phyloP scores from a whole-genome alignment of 208 protist species.

The Trypanosoma boissoni region DNA sequence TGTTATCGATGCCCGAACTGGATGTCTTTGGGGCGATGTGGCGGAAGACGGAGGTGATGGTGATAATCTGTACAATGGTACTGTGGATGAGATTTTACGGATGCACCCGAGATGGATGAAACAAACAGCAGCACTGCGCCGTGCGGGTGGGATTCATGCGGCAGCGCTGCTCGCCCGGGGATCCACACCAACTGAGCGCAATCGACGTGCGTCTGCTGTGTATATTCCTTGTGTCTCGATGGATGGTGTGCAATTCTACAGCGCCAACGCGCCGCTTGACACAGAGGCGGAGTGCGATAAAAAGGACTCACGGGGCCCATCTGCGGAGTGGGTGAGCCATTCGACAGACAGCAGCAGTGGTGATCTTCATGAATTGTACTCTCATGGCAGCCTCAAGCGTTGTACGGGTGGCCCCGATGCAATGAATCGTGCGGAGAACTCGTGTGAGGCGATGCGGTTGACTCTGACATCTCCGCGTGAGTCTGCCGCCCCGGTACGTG shows the following conservation, averaged over 20 bases:
- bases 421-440: too few species aligned
- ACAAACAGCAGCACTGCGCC: conserved; percentile 29
- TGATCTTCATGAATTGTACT: too few species aligned
- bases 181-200: conserved; percentile 12
- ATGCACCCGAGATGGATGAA: conserved; percentile 8
- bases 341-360: too few species aligned
- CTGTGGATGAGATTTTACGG: conserved; percentile 3
- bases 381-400: too few species aligned
- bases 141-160: conserved; percentile 18
- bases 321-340: too few species aligned
- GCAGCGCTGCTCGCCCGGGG: conserved; percentile 12
- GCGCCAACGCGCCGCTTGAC: conserved; percentile 31
- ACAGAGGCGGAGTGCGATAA: too few species aligned
- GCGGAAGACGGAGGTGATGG: conserved; percentile 2
- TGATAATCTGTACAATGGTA: neutral
- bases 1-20: conserved; percentile 36
- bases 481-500: conserved; percentile 3
- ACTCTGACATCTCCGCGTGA: conserved; percentile 6
- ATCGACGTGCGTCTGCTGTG: conserved; percentile 27
- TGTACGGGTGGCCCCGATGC: too few species aligned
- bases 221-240: conserved; percentile 52
- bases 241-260: conserved; percentile 66
- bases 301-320: too few species aligned
- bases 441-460: too few species aligned
- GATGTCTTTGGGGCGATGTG: conserved; percentile 25